These are phyloP conservation scores for Phylloporus rhodoxanthus DNA, from an alignment of 768 basidiomycete species.

Conservation along the genomic window DNA sequence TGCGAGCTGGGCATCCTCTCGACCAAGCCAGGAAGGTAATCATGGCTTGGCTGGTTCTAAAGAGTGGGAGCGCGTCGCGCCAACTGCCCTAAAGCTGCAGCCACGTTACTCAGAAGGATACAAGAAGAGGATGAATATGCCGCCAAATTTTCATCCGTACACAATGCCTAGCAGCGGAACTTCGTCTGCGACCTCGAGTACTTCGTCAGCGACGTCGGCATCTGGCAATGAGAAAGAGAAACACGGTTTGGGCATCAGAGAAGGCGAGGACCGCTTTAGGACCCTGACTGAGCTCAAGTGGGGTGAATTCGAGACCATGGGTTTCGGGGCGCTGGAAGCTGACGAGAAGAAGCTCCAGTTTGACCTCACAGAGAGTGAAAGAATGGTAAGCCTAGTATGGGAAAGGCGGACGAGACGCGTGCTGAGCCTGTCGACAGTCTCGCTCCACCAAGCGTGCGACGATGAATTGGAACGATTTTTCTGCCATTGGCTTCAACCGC, in stretches of 20 bases:
- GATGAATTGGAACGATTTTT: constrained; percentile 89
- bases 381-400: constrained; percentile 42
- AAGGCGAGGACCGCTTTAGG: constrained; percentile 66
- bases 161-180: constrained; percentile 23
- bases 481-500: constrained; percentile 74
- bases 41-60: constrained; percentile 50
- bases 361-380: constrained; percentile 85
- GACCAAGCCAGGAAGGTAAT: constrained; percentile 13
- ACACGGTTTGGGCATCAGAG: constrained; percentile 31
- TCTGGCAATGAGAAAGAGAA: constrained; percentile 30
- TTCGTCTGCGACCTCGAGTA: constrained; percentile 41
- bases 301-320: constrained; percentile 85
- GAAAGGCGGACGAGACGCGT: neutral
- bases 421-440: constrained; percentile 38
- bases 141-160: constrained; percentile 53
- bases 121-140: constrained; percentile 71
- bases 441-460: constrained; percentile 72
- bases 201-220: constrained; percentile 32
- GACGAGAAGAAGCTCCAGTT: constrained; percentile 79
- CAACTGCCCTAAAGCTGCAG: constrained; percentile 50
- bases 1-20: constrained; percentile 42
- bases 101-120: constrained; percentile 72
- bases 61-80: constrained; percentile 75
- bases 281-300: constrained; percentile 83
- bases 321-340: constrained; percentile 54